These are phyloP conservation scores for Pistacia atlantica DNA, from an alignment of 345 rosid species.

Conservation along the genomic window DNA sequence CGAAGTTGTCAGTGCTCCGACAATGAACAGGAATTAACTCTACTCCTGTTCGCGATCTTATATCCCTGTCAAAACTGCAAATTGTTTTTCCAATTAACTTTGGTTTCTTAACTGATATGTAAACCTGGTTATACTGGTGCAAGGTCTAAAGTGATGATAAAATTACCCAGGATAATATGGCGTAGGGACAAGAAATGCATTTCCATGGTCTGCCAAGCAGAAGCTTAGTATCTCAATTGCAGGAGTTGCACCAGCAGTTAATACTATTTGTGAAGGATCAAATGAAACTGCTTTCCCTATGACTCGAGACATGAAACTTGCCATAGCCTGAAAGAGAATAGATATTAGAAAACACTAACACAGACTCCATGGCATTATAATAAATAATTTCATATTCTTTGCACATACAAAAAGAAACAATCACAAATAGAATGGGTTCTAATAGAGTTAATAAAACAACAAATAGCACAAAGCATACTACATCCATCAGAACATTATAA, in stretches of 20 bases:
- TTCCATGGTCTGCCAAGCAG: conserved; percentile 92
- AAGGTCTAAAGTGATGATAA: conserved; percentile 10
- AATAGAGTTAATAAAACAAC: neutral
- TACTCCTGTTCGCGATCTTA: conserved; percentile 77
- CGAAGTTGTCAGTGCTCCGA: conserved; percentile 77
- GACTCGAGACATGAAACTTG: conserved; percentile 70
- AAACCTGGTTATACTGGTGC: neutral
- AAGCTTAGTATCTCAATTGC: conserved; percentile 86
- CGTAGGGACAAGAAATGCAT: conserved; percentile 79
- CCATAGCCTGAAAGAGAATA: conserved; percentile 61
- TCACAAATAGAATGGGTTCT: too few relatives aligned
- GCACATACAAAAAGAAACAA: neutral
- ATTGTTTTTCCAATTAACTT: conserved; percentile 21
- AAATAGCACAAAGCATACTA: neutral
- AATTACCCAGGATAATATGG: conserved; percentile 94
- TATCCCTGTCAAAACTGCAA: conserved; percentile 86
- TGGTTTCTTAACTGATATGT: neutral
- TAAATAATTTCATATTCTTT: neutral
- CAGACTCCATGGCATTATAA: neutral
- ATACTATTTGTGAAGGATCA: conserved; percentile 68
- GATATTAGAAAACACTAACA: conserved; percentile 4
- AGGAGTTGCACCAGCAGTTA: conserved; percentile 87
- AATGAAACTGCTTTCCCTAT: conserved; percentile 57
- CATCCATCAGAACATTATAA: neutral
- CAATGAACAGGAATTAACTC: conserved; percentile 89